Base-by-base conservation (phyloP, 352 stramenopile genomes). In the Globisporangium solare region DNA sequence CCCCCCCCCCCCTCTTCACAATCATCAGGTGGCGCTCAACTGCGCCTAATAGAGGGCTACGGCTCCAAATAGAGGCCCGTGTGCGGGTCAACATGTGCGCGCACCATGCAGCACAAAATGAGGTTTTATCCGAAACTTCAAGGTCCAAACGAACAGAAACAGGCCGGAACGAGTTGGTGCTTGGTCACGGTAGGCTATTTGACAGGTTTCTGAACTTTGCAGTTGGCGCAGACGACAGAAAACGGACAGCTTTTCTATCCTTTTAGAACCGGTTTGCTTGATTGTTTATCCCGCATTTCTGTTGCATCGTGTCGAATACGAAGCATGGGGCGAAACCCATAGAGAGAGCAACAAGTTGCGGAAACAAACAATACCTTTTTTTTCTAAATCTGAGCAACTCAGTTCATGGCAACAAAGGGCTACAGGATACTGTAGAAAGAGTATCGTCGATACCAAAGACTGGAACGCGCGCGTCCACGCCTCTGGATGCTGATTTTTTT, bases 1-100 rank as follows among this genome's bases (percentile, higher is more conserved):
- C 37, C 18, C 43, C 24, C 14, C 37, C 18, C 18, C 32, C 24
- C 4, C 32, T 4, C 21, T 10, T 55, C 43, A 37, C 50, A 56
- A 56, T 56, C 50, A 56, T 20, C 20, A 14, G n/a, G 13, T 55
- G 49, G 8, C 20, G 11, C 32, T 46, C 49, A 22, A 27, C 22
- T 54, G 48, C 48, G 24, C 48, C 6, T 10, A 49, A 31, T 31
- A 49, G 5, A 49, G 45, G 27, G 5, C 27, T n/a, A n/a, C 6
- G 1, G n/a, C 4, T 41, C 12, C 22, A 11, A 56, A 47, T 55
- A 47, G 35, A 47, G 24, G 49, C 11, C 35, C 11, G 18, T 14
- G 12, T 35, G 14, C 17, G 5, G 47, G 15, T 40, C 22, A n/a
- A n/a, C n/a, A 13, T 4, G 5, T 11, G 15, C 14, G 47, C 14